Evolutionary conservation across 1,284 basidiomycete genomes (phyloP).

Genomic region (Microbotryum violaceum): DNA sequence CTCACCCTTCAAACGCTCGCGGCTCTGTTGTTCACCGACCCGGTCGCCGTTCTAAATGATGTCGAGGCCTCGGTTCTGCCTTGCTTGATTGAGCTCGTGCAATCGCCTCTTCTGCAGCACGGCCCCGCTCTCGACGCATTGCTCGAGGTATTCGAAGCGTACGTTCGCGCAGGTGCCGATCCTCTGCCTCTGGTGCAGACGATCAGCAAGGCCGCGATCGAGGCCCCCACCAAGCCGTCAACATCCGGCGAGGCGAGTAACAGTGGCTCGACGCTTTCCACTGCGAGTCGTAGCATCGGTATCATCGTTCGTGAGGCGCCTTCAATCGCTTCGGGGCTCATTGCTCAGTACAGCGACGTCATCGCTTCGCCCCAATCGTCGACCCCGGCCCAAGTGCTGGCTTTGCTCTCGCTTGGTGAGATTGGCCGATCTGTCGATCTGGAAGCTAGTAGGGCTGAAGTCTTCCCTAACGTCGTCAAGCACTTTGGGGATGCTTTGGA

Average conservation of each 20-base stretch:
- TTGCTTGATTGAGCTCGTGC: slow-evolving; percentile 48
- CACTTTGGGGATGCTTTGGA: slow-evolving; percentile 70
- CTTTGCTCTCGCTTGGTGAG: slow-evolving; percentile 78
- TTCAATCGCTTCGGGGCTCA: slow-evolving; percentile 61
- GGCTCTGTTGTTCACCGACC: slow-evolving; percentile 60
- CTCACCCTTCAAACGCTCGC: slow-evolving; percentile 64
- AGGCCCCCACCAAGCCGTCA: not conserved
- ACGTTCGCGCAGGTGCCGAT: slow-evolving; percentile 72
- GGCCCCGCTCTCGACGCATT: slow-evolving; percentile 69
- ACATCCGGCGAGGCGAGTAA: slow-evolving; percentile 8
- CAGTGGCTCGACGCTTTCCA: slow-evolving; percentile 46
- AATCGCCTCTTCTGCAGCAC: slow-evolving; percentile 62
- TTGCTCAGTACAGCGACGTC: slow-evolving; percentile 60
- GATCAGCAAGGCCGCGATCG: slow-evolving; percentile 8
- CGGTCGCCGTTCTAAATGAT: slow-evolving; percentile 42
- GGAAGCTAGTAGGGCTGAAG: not conserved
- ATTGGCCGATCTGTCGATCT: slow-evolving; percentile 51
- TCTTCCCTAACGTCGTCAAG: slow-evolving; percentile 61
- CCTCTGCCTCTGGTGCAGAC: slow-evolving; percentile 9
- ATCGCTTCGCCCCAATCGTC: slow-evolving; percentile 61
- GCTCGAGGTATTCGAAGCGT: slow-evolving; percentile 66
- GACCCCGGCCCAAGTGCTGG: slow-evolving; percentile 62
- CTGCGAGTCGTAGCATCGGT: slow-evolving; percentile 75
- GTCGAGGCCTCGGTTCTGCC: slow-evolving; percentile 43
- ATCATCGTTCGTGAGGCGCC: slow-evolving; percentile 64